A percentile compares a stretch with the other conserved stretches of the same genome.
Conservation (phyloP, 495 filamentous ascomycete species). For the Achaetomiella virescens region DNA sequence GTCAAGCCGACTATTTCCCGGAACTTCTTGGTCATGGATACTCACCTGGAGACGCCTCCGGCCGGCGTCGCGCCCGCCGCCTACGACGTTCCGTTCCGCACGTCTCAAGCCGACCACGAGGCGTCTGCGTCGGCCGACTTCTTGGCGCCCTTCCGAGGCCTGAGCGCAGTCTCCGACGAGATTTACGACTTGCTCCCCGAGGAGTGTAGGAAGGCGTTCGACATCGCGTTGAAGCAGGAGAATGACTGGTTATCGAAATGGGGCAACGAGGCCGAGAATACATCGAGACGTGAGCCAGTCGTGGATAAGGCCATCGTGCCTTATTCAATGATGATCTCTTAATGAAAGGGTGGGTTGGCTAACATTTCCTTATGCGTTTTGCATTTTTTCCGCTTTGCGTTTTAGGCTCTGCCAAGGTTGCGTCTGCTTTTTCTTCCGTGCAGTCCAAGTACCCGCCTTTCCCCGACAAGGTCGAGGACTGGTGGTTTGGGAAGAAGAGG, state of each 20-base stretch:
- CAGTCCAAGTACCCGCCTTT: no score
- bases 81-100: conserved; percentile 43
- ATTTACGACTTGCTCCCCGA: conserved; percentile 62
- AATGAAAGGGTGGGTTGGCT: background rate
- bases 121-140: conserved; percentile 25
- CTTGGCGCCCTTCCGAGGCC: conserved; percentile 57
- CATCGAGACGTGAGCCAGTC: conserved; percentile 37
- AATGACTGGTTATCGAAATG: conserved; percentile 66
- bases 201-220: conserved; percentile 64
- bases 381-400: no score
- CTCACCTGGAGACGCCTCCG: conserved; percentile 54
- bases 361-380: no score
- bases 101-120: conserved; percentile 23
- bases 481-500: no score
- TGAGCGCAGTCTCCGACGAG: conserved; percentile 59
- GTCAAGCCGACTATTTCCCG: conserved; percentile 59
- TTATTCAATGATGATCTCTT: conserved; percentile 32
- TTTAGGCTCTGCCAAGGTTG: no score
- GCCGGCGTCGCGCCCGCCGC: conserved; percentile 33
- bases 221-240: conserved; percentile 56
- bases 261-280: conserved; percentile 54
- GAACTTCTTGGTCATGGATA: conserved; percentile 72
- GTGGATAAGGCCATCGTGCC: conserved; percentile 53
- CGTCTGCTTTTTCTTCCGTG: no score
- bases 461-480: no score